phyloP scores from a whole-genome alignment of 2,329 filamentous ascomycete genomes.

The Cladosporium colombiae region DNA sequence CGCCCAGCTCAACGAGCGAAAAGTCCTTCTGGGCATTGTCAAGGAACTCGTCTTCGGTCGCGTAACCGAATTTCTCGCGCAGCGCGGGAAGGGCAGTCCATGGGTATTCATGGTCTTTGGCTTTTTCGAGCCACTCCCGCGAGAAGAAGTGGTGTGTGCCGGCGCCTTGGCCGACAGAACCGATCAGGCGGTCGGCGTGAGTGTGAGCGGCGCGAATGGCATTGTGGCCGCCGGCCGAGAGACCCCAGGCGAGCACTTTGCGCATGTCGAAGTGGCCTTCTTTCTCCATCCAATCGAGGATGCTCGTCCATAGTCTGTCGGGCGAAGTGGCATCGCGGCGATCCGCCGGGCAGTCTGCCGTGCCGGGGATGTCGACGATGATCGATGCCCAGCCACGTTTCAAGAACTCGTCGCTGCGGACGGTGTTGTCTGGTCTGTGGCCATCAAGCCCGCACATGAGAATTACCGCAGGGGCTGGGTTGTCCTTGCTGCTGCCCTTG shows the following conservation, averaged over 20 bases:
- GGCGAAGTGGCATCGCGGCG: conserved; percentile 59
- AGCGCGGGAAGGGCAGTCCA: conserved; percentile 46
- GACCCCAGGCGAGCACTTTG: conserved; percentile 51
- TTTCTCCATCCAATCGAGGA: conserved; percentile 61
- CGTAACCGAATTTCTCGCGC: conserved; percentile 64
- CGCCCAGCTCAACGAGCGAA: conserved; percentile 61
- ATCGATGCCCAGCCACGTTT: conserved; percentile 63
- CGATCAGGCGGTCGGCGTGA: conserved; percentile 57
- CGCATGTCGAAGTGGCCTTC: conserved; percentile 57
- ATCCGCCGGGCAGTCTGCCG: conserved; percentile 67
- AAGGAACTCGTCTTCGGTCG: conserved; percentile 56
- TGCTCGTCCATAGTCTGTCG: conserved; percentile 63
- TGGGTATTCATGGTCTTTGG: conserved; percentile 63
- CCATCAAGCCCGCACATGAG: conserved; percentile 65
- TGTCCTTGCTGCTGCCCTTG: conserved; percentile 32
- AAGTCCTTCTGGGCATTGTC: conserved; percentile 60
- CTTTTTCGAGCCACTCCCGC: conserved; percentile 60
- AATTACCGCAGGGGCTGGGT: conserved; percentile 51
- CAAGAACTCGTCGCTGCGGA: conserved; percentile 62
- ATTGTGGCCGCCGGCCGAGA: conserved; percentile 66
- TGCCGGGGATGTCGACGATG: conserved; percentile 65
- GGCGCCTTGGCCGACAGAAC: conserved; percentile 63
- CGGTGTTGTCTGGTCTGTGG: conserved; percentile 64
- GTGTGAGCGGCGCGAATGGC: conserved; percentile 66
- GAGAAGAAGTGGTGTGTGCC: conserved; percentile 64